These are phyloP conservation scores for Halophytophthora batemanensis DNA, from an alignment of 352 stramenopile species.

Conservation along the genomic window DNA sequence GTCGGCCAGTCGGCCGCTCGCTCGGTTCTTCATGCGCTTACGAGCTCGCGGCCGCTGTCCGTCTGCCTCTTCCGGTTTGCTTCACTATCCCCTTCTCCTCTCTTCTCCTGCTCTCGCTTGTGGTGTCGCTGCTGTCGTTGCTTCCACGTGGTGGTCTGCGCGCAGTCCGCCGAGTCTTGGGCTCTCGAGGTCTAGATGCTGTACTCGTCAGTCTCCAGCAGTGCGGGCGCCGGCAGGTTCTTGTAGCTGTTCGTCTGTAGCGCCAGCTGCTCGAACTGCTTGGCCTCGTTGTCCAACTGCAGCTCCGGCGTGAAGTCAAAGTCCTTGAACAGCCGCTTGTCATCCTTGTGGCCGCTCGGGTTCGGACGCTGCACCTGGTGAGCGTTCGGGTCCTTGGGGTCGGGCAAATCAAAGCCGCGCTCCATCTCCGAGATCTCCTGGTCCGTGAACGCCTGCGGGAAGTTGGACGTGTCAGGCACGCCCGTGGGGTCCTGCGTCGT, in stretches of 20 bases:
- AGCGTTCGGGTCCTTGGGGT: slow-evolving; percentile 51
- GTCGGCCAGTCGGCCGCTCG: not conserved
- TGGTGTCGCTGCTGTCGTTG: no score
- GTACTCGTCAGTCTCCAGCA: slow-evolving; percentile 82
- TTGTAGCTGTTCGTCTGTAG: slow-evolving; percentile 81
- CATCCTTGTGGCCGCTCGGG: slow-evolving; percentile 55
- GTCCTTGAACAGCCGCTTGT: slow-evolving; percentile 80
- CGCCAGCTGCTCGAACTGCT: slow-evolving; percentile 84
- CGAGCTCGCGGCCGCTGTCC: not conserved
- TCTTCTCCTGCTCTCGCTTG: not conserved
- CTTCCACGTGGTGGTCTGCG: no score
- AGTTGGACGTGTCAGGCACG: slow-evolving; percentile 82
- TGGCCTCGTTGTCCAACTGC: slow-evolving; percentile 75
- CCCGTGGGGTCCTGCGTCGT: slow-evolving; percentile 68
- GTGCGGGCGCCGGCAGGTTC: slow-evolving; percentile 64
- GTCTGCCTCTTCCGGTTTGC: no score
- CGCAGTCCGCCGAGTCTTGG: no score
- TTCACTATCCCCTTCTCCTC: not conserved
- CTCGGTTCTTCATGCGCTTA: not conserved
- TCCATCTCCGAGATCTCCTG: slow-evolving; percentile 88
- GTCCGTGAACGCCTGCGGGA: slow-evolving; percentile 82
- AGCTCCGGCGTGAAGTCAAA: slow-evolving; percentile 86
- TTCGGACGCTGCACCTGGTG: slow-evolving; percentile 62
- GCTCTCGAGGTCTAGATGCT: slow-evolving; percentile 46
- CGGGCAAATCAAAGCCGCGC: slow-evolving; percentile 54